Evolutionary conservation across 2,329 filamentous ascomycete species (phyloP), one percentile per base, ranked within the genome.

Genomic region (Exophiala phaeomuriformis): DNA sequence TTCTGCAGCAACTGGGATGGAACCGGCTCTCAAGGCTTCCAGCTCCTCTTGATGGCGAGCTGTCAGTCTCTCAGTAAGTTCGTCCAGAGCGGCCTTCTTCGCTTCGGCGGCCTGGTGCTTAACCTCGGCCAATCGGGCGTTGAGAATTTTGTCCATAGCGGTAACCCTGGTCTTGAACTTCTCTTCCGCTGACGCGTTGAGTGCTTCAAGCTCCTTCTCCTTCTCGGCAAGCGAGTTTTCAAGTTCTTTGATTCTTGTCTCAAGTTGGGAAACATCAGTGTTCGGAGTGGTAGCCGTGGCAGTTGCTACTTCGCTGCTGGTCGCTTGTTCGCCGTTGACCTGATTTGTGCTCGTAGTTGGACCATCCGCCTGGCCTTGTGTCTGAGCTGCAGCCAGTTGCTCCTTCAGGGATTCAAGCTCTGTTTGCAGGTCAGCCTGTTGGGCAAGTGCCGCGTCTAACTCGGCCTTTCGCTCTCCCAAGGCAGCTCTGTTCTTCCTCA

Each of bases 341-440:
- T 61, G 55, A 40, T 66, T 61, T 10, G 63, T 53, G 27, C 66
- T 12, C 37, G 59, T 59, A 27, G 65, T 53, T 40, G 65, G 63
- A 4, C 71, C 67, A 42, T 71, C 70, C 28, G 75, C 73, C 32
- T 80, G 63, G 3, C 71, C 67, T 42, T 71, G 70, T 29, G 75
- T 72, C 33, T 80, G 67, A 6, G 81, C 79, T 56, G 80, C 75
- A 51, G 89, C 85, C 42, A 86, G 76, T 62, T 89, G 82, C 4
- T 77, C 72, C 51, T 82, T 78, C 1, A 78, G 79, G 6, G 74
- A 71, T 48, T 83, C 76, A 8, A 95, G 72, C 63, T 90, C 83
- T 53, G 80, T 72, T 59, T 88, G 81, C n/a, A 88, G 75, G 1
- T 75, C 75, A 12, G 82, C 76, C 68, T 88, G 90, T 66, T 93